Evolutionary conservation across 192 early-diverging fungal species (phyloP).

Genomic region (Podila clonocystis): DNA sequence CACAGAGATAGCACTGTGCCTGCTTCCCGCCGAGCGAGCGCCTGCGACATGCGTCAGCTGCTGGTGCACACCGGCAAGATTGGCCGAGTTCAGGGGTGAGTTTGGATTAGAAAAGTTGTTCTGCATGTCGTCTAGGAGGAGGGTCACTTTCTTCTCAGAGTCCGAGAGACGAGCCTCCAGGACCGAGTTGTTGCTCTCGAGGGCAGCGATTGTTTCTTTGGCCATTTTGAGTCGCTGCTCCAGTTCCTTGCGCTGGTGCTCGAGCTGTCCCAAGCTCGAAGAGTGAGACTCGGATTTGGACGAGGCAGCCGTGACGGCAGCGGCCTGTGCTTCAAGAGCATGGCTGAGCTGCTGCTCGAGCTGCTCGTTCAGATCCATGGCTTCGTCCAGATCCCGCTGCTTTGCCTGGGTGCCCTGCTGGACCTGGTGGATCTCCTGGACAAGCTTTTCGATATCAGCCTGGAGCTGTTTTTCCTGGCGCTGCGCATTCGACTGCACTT

Average conservation of each 20-base stretch:
- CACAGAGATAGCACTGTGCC: not conserved
- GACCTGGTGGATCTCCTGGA: constrained; percentile 32
- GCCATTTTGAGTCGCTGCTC: constrained; percentile 29
- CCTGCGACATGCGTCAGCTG: constrained; percentile 15
- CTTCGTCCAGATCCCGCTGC: constrained; percentile 28
- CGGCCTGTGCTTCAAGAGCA: constrained; percentile 24
- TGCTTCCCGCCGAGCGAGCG: not conserved
- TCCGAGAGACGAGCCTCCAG: constrained; percentile 28
- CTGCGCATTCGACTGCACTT: constrained; percentile 5
- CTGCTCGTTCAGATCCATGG: constrained; percentile 34
- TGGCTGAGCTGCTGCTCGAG: constrained; percentile 36
- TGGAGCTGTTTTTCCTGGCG: constrained; percentile 29
- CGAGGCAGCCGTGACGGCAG: constrained; percentile 9
- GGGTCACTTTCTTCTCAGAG: constrained; percentile 38
- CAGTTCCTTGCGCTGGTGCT: constrained; percentile 31
- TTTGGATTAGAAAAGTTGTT: constrained; percentile 25
- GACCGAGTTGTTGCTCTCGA: constrained; percentile 36
- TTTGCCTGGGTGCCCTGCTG: constrained; percentile 23
- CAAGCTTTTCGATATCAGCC: constrained; percentile 41
- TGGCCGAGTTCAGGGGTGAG: constrained; percentile 39
- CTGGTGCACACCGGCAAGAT: constrained; percentile 26
- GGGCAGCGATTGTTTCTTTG: constrained; percentile 13
- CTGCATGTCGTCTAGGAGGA: constrained; percentile 43
- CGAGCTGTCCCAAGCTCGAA: constrained; percentile 3
- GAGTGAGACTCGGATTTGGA: not conserved